phyloP scores from a whole-genome alignment of 1,284 basidiomycete species.

The Marasmius tenuissimus region DNA sequence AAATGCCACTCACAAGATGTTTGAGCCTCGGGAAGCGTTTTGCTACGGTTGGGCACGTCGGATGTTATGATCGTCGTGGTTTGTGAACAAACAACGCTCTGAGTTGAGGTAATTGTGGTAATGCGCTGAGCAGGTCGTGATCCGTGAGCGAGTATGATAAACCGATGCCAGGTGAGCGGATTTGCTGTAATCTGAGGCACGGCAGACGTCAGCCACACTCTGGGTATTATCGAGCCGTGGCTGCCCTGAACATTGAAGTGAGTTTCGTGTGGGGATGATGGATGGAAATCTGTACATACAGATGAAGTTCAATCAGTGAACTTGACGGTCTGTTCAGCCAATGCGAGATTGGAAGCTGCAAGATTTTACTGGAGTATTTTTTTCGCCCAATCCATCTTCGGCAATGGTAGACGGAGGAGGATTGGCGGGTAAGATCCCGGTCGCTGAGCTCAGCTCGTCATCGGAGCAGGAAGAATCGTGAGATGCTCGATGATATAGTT shows the following conservation, averaged over 20 bases:
- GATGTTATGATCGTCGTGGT: no score
- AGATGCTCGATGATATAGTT: not conserved
- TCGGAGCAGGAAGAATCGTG: not conserved
- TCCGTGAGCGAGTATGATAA: slow-evolving; percentile 15
- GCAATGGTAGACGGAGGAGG: no score
- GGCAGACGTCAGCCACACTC: slow-evolving; percentile 9
- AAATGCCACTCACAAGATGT: no score
- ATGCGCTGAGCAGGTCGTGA: slow-evolving; percentile 5
- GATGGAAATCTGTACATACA: not conserved
- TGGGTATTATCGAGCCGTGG: slow-evolving; percentile 14
- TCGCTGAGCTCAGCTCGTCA: not conserved
- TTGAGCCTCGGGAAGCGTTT: no score
- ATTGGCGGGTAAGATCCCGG: not conserved
- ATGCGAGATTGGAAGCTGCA: slow-evolving; percentile 2
- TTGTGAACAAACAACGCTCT: not conserved
- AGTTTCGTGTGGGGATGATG: not conserved
- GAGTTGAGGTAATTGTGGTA: slow-evolving; percentile 4
- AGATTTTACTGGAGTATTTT: not conserved
- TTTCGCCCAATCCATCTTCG: not conserved
- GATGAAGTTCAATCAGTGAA: slow-evolving; percentile 9
- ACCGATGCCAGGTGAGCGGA: slow-evolving; percentile 7
- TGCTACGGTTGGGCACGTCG: no score
- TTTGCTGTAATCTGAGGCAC: slow-evolving; percentile 5
- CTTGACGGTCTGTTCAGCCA: slow-evolving; percentile 6
- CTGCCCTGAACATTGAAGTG: slow-evolving; percentile 1